phyloP scores from a whole-genome alignment of 441 rosid genomes.

The Corymbia calophylla region DNA sequence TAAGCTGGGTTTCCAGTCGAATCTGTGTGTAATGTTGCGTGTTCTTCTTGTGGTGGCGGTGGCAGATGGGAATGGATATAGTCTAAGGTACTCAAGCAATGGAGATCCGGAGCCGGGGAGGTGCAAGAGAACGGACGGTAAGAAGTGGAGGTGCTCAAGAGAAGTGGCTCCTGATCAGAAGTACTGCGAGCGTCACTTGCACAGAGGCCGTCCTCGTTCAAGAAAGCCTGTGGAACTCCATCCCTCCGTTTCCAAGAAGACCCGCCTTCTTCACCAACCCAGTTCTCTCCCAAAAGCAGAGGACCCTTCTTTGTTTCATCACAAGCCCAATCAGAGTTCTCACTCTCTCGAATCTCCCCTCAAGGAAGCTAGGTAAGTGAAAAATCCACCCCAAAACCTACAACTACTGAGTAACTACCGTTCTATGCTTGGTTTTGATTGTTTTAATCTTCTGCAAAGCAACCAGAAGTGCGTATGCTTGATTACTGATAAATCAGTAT shows the following conservation, averaged over 20 bases:
- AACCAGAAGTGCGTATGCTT: neutral
- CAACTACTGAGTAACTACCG: neutral
- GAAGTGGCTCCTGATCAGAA: slow-evolving; percentile 48
- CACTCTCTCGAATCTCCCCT: neutral
- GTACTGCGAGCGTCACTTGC: slow-evolving; percentile 58
- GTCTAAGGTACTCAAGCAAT: slow-evolving; percentile 14
- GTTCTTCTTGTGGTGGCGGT: neutral
- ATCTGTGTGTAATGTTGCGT: neutral
- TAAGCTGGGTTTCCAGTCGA: neutral
- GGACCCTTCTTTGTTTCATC: neutral
- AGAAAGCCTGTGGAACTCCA: slow-evolving; percentile 71
- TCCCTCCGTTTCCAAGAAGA: slow-evolving; percentile 6
- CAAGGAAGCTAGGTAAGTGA: slow-evolving; percentile 2
- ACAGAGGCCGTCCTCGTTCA: slow-evolving; percentile 74
- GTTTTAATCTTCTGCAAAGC: neutral
- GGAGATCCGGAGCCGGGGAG: slow-evolving; percentile 53
- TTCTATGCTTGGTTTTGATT: neutral
- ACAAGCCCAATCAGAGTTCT: neutral
- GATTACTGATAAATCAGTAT: neutral
- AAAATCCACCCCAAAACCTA: neutral
- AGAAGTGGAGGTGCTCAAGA: slow-evolving; percentile 66
- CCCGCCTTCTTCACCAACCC: neutral
- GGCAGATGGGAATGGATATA: slow-evolving; percentile 8
- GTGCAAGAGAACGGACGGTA: slow-evolving; percentile 62
- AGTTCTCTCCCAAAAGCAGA: neutral